These are phyloP conservation scores for Boletellus emodensis DNA, from an alignment of 768 basidiomycete species.

Conservation along the genomic window DNA sequence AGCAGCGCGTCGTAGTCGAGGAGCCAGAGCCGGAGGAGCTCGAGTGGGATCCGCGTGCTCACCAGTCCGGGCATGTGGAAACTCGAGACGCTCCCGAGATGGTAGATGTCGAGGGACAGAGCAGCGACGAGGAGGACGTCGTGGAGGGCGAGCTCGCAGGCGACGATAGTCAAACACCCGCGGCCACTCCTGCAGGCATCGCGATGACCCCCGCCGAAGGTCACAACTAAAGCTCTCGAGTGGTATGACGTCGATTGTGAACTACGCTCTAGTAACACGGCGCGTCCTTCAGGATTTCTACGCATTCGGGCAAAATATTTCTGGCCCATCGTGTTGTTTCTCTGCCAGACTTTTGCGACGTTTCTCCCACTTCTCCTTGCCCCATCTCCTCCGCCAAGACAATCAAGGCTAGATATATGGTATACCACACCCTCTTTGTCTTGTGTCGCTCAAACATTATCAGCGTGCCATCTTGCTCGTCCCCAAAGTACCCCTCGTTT, in stretches of 20 bases:
- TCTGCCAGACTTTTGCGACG: constrained; percentile 14
- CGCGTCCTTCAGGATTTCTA: constrained; percentile 43
- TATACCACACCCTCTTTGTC: constrained; percentile 78
- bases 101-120: constrained; percentile 32
- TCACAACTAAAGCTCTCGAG: constrained; percentile 1
- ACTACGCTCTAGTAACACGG: constrained; percentile 24
- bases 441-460: constrained; percentile 61
- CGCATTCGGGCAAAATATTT: constrained; percentile 37
- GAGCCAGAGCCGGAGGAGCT: constrained; percentile 77
- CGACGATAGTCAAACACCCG: constrained; percentile 28
- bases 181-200: constrained; percentile 18
- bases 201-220: constrained; percentile 16
- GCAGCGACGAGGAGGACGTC: constrained; percentile 36
- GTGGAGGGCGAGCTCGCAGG: constrained; percentile 34
- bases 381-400: constrained; percentile 44
- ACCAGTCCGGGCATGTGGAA: constrained; percentile 7
- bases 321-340: constrained; percentile 40
- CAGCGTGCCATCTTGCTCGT: constrained; percentile 44
- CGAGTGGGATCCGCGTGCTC: constrained; percentile 58
- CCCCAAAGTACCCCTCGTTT: constrained; percentile 53
- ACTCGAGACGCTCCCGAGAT: constrained; percentile 13
- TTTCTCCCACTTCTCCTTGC: constrained; percentile 9
- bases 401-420: constrained; percentile 55
- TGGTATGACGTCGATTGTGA: background rate
- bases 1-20: constrained; percentile 73